Percentiles rank a stretch among this genome's conserved stretches.
Evolutionary conservation across 176 grass and related monocot species (phyloP).

Genomic region (Hyparrhenia diplandra): DNA sequence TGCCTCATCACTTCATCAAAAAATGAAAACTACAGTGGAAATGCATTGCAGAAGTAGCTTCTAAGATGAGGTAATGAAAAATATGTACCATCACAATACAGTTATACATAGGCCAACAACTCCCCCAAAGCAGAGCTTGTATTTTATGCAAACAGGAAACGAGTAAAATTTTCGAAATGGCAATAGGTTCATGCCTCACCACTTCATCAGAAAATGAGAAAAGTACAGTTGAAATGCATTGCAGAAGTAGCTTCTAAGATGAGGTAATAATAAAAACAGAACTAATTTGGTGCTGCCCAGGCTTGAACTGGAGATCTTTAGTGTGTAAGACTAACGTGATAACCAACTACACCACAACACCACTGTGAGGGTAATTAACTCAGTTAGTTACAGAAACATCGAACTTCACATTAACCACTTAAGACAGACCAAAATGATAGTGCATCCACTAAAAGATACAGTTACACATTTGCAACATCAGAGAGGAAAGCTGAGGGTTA

Average conservation of each 20-base stretch:
- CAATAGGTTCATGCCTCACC: too few species aligned
- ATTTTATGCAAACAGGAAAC: too few species aligned
- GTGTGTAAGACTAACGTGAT: conserved; percentile 47
- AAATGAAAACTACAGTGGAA: too few species aligned
- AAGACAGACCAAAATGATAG: background rate
- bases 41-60: too few species aligned
- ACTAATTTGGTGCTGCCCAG: conserved; percentile 24
- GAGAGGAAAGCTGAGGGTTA: background rate
- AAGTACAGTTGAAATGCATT: background rate
- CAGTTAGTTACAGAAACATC: background rate
- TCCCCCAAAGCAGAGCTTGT: too few species aligned
- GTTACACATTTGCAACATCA: background rate
- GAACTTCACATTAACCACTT: background rate
- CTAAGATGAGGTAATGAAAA: too few species aligned
- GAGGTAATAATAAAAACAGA: background rate
- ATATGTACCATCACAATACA: too few species aligned
- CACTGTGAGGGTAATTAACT: background rate
- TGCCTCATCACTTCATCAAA: too few species aligned
- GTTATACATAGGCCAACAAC: too few species aligned
- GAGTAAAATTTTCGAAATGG: too few species aligned
- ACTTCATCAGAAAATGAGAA: background rate
- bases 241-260: background rate
- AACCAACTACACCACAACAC: conserved; percentile 39
- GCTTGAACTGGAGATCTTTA: conserved; percentile 35
- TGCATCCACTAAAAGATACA: background rate